Base-by-base conservation (phyloP, 441 rosid genomes). In the Flueggea neowawraea region DNA sequence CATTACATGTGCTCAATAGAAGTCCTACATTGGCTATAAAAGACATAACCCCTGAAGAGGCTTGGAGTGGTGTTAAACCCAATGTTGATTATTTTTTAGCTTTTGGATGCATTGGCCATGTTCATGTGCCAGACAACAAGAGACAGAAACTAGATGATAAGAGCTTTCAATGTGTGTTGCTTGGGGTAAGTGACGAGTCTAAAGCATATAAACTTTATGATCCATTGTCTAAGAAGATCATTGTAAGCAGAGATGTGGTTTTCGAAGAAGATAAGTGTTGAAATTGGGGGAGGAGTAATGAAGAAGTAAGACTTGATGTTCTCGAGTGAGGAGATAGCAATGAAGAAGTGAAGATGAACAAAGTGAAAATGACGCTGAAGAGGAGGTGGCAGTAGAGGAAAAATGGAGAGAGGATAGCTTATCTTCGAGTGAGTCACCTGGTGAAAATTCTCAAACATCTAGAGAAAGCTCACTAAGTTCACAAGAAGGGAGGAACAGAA, bases 141-240 rank as follows among this genome's bases (percentile, higher is more conserved):
- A 55, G 58, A 2, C 3, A 10, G 3, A 55, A 58, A 11, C 45
- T 58, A n/a, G 48, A 39, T 11, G 45, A 2, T 22, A 58, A 58
- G 50, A 58, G 61, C 31, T 3, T 36, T 12, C 6, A 12, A 10
- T 58, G 51, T 16, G 22, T 33, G 12, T n/a, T 58, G 12, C 15
- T 58, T 0, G 28, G 61, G 11, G 45, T 39, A 6, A 31, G 47
- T 14, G 31, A 33, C 1, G 51, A 39, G 12, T 58, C 61, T 10
- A 58, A 36, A 12, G 51, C 49, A 3, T 58, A 58, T n/a, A 6
- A 22, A 58, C 10, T 36, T 13, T 58, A 36, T 58, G 49, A 58
- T 58, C 61, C 51, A 13, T 0, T 9, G 2, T 33, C 61, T 5
- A 41, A 41, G 11, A 58, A 58, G 31, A 15, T 58, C 10, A 58